A percentile compares a stretch with the other conserved stretches of the same genome.
These are phyloP conservation scores for Rhodotorula glutinis DNA, from an alignment of 1,284 basidiomycete species.

Conservation along the genomic window DNA sequence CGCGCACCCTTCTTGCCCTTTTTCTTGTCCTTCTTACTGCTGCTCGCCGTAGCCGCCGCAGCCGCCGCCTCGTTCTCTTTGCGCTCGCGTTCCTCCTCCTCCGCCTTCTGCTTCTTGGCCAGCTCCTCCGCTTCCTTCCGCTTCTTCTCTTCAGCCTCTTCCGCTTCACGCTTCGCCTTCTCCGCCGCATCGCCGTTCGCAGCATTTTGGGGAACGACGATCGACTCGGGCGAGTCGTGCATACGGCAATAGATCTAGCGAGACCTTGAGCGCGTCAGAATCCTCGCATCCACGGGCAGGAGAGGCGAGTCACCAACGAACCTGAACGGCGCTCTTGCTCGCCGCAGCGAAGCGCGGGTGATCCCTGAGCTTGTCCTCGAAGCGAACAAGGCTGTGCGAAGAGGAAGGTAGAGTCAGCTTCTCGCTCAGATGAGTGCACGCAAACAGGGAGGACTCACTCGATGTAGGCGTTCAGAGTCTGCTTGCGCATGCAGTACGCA, in stretches of 20 bases:
- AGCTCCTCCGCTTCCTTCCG: constrained; percentile 33
- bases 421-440: not conserved
- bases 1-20: constrained; percentile 62
- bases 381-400: constrained; percentile 49
- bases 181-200: constrained; percentile 24
- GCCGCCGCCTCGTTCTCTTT: constrained; percentile 6
- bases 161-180: constrained; percentile 18
- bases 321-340: constrained; percentile 25
- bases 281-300: no score
- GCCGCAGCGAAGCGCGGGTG: constrained; percentile 30
- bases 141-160: constrained; percentile 12
- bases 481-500: constrained; percentile 85
- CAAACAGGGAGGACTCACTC: constrained; percentile 55
- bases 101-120: constrained; percentile 58
- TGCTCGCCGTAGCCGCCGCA: constrained; percentile 62
- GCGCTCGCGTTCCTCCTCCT: constrained; percentile 57
- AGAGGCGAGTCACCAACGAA: no score
- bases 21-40: constrained; percentile 75
- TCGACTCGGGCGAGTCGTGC: constrained; percentile 63
- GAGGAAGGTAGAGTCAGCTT: not conserved
- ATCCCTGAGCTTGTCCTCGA: constrained; percentile 26
- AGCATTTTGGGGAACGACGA: constrained; percentile 4
- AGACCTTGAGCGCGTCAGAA: no score
- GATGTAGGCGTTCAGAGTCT: constrained; percentile 79
- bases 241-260: constrained; percentile 67